Evolutionary conservation across 1,139 yeast genomes (phyloP).

Genomic region (Suhomyces anneliseae): DNA sequence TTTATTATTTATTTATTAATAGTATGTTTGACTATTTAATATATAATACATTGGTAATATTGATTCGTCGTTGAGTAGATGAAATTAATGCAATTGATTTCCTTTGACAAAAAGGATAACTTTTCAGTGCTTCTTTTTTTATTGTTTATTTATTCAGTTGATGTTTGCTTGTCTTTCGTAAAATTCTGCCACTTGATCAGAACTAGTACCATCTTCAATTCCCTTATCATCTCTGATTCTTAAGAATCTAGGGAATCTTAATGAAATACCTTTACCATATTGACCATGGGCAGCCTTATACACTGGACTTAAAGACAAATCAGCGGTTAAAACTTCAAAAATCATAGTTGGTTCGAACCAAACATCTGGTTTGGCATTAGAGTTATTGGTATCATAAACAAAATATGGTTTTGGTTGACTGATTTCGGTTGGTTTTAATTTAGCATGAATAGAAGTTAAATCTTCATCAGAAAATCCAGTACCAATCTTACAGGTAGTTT

Average conservation of each 20-base stretch:
- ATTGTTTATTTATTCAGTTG: conserved; percentile 4
- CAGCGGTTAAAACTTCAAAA: conserved; percentile 94
- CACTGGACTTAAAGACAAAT: conserved; percentile 85
- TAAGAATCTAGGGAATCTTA: conserved; percentile 88
- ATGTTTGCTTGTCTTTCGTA: conserved; percentile 71
- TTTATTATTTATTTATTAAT: too few relatives aligned
- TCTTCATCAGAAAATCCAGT: conserved; percentile 94
- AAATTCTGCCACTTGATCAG: conserved; percentile 88
- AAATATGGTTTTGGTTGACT: conserved; percentile 67
- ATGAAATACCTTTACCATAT: conserved; percentile 83
- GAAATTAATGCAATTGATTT: too few relatives aligned
- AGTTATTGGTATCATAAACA: conserved; percentile 61
- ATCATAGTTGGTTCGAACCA: conserved; percentile 92
- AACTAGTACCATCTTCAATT: conserved; percentile 85
- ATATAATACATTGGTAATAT: background rate
- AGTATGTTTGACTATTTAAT: background rate
- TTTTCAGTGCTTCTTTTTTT: background rate
- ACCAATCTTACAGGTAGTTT: conserved; percentile 94
- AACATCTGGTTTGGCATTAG: conserved; percentile 80
- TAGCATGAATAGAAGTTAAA: conserved; percentile 57
- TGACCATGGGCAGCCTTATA: conserved; percentile 83
- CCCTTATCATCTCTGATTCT: conserved; percentile 85
- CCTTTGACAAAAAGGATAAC: too few relatives aligned
- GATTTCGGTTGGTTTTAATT: conserved; percentile 69
- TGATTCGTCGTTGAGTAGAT: background rate